Evolutionary conservation across 106 monocot species (phyloP).

Genomic region (Apostasia shenzhenica): DNA sequence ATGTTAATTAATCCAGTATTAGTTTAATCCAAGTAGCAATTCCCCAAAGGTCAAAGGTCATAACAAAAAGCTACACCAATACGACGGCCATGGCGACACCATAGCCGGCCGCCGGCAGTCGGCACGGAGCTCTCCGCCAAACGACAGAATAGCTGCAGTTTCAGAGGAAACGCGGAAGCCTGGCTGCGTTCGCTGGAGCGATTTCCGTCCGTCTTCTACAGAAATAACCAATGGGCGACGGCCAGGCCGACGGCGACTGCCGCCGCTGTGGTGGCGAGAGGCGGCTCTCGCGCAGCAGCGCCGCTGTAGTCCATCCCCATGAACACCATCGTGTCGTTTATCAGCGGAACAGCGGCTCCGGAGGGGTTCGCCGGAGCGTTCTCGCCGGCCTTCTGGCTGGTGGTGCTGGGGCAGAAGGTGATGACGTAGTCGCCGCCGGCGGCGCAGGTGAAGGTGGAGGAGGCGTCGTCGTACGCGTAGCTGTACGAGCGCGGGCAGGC

Average conservation of each 20-base stretch:
- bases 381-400: constrained; percentile 5
- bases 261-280: neutral
- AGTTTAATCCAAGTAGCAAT: no score
- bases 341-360: neutral
- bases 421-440: constrained; percentile 11
- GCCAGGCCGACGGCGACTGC: neutral
- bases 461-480: constrained; percentile 17
- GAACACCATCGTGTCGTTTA: constrained; percentile 4
- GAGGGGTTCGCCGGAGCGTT: neutral
- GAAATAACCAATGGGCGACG: neutral
- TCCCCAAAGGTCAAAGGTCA: no score
- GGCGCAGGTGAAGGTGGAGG: constrained; percentile 15
- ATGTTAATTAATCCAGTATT: no score
- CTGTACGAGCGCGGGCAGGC: constrained; percentile 17
- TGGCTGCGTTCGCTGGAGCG: no score
- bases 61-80: no score
- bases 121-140: no score
- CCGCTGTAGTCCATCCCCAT: neutral
- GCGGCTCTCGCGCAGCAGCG: neutral
- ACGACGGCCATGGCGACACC: no score
- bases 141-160: no score
- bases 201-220: no score
- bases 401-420: constrained; percentile 10
- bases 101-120: no score
- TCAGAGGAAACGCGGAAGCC: no score